These are phyloP conservation scores for Cladophialophora yegresii DNA, from an alignment of 2,329 filamentous ascomycete species.

Conservation along the genomic window DNA sequence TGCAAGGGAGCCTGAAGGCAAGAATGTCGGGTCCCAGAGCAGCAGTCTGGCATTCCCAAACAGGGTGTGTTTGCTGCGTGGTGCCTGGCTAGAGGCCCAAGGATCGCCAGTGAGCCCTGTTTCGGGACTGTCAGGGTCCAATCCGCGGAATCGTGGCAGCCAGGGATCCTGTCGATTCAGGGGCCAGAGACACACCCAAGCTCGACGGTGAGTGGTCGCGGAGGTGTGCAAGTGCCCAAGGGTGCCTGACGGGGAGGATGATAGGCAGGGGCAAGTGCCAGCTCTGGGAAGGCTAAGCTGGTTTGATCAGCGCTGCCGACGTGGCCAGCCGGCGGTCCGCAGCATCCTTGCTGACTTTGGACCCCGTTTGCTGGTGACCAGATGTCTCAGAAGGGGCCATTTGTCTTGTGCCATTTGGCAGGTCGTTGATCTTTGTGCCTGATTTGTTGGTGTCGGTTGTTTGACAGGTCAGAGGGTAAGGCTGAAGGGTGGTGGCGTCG, in stretches of 20 bases:
- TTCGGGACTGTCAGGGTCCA: constrained; percentile 14
- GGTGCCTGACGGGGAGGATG: constrained; percentile 6
- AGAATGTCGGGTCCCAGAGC: constrained; percentile 18
- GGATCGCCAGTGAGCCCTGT: not conserved
- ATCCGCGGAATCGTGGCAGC: constrained; percentile 1
- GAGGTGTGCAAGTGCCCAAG: constrained; percentile 10
- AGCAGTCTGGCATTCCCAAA: not conserved
- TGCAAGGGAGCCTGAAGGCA: not conserved
- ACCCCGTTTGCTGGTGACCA: constrained; percentile 4
- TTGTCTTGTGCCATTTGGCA: constrained; percentile 14
- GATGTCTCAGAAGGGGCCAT: constrained; percentile 7
- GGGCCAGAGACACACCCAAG: not conserved
- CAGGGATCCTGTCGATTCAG: not conserved
- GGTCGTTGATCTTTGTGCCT: not conserved
- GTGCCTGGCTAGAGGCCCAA: constrained; percentile 13
- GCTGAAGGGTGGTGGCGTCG: not conserved
- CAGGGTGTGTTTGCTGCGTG: constrained; percentile 3
- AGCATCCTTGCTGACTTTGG: not conserved
- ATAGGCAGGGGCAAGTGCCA: constrained; percentile 18
- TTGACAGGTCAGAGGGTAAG: not conserved
- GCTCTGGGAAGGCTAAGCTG: not conserved
- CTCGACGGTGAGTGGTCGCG: constrained; percentile 11
- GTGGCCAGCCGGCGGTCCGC: constrained; percentile 17
- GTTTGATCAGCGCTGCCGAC: constrained; percentile 7
- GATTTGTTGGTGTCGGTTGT: not conserved